Percentiles rank a stretch among this genome's conserved stretches.
phyloP scores from a whole-genome alignment of 2,329 filamentous ascomycete species.

The Xylaria sp. region DNA sequence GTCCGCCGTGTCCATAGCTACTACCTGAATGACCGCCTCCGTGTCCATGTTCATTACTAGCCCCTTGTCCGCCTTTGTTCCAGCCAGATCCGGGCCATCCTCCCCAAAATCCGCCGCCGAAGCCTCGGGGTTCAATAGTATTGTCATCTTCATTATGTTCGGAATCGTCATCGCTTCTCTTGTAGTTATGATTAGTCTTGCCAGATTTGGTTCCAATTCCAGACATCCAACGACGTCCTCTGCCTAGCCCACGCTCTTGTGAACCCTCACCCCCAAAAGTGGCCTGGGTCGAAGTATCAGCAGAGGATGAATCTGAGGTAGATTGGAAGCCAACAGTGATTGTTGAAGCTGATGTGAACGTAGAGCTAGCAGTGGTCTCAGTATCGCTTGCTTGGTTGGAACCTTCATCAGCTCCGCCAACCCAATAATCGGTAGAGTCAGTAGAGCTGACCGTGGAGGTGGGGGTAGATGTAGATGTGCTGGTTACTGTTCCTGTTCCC shows the following conservation, averaged over 20 bases:
- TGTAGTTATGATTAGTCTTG: background rate
- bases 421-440: background rate
- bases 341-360: background rate
- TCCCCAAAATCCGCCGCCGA: constrained; percentile 17
- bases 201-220: background rate
- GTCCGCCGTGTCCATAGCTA: background rate
- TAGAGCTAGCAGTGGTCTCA: background rate
- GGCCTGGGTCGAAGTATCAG: background rate
- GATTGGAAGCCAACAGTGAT: background rate
- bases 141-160: background rate
- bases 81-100: constrained; percentile 4
- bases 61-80: background rate
- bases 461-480: background rate
- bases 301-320: background rate
- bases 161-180: background rate
- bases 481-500: background rate
- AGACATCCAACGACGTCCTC: background rate
- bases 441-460: background rate
- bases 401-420: background rate
- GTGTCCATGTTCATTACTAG: background rate
- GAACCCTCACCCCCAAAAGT: background rate
- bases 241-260: background rate
- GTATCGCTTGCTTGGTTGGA: background rate
- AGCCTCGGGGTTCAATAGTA: constrained; percentile 17
- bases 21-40: background rate